Base-by-base conservation (phyloP, 805 yeast species). In the Ogataea degrootiae region DNA sequence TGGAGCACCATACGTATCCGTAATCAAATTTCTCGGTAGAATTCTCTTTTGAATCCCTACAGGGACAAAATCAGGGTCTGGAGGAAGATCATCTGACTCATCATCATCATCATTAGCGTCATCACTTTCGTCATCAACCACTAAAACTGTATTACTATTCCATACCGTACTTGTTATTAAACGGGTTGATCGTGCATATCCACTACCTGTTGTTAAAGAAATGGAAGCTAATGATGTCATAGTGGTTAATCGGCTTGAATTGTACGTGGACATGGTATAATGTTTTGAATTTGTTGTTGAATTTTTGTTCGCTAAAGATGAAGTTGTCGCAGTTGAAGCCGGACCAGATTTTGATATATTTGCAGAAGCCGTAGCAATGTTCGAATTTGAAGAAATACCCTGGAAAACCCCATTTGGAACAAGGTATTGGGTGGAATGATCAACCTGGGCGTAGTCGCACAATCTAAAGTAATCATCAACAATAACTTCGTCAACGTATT, bases 401-500 rank as follows among this genome's bases (percentile, higher is more conserved):
- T 49, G 21, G 42, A 55, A 55, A 2, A 55, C 56, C 4, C 56
- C 57, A 7, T 41, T 33, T 14, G 52, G 54, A 4, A 52, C 42
- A 6, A 41, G 16, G 41, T 54, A 54, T 15, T 43, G 34, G 3
- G 57, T 50, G 14, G 50, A 41, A 34, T 50, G 55, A 37, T 57
- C 56, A n/a, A 59, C 55, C 7, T 48, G 21, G 9, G 57, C 53
- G 42, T 55, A 53, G 22, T 68, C 68, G 58, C 83, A 78, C 37
- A 78, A 63, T 19, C 80, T 59, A 19, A 63, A 52, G 51, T 70
- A 71, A 36, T 72, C 71, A 48, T 68, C 69, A 11, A 66, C 55
- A 7, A 76, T 57, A 23, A 61, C 58, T 39, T 72, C 70, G 16
- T 77, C 80, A 60, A 69, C 66, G 54, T 72, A 76, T 41, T 66